Evolutionary conservation across 768 basidiomycete genomes (phyloP).

Genomic region (Russula virescens): DNA sequence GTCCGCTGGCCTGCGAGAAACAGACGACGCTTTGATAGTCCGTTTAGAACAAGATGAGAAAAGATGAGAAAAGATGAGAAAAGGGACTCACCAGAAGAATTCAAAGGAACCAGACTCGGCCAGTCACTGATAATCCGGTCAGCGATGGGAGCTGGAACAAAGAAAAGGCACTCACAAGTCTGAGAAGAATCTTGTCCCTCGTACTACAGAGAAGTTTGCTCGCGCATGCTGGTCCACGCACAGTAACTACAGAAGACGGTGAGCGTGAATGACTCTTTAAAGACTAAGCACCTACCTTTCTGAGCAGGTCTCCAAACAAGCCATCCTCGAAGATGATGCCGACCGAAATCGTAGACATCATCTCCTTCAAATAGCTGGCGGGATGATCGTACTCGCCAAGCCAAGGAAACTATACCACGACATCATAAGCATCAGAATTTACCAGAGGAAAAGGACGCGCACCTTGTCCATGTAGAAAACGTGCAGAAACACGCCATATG

Average conservation of each 20-base stretch:
- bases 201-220: conserved; percentile 12
- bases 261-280: not conserved
- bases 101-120: not conserved
- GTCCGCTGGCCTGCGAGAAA: not conserved
- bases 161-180: conserved; percentile 6
- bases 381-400: conserved; percentile 10
- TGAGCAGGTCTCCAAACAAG: conserved; percentile 9
- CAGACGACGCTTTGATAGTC: not conserved
- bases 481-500: conserved; percentile 21
- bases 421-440: not conserved
- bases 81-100: not conserved
- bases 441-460: not conserved
- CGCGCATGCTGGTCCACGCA: conserved; percentile 7
- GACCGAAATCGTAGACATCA: conserved; percentile 8
- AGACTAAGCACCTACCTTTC: not conserved
- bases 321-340: conserved; percentile 6
- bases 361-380: conserved; percentile 9
- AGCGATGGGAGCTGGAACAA: not conserved
- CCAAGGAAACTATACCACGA: conserved; percentile 17
- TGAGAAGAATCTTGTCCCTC: conserved; percentile 9
- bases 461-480: conserved; percentile 17
- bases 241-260: conserved; percentile 1
- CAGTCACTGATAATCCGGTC: conserved; percentile 1
- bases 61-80: not conserved
- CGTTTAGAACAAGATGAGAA: too few relatives aligned